Evolutionary conservation across 345 rosid species (phyloP), one percentile per base, ranked within the genome.

Genomic region (Salix suchowensis): DNA sequence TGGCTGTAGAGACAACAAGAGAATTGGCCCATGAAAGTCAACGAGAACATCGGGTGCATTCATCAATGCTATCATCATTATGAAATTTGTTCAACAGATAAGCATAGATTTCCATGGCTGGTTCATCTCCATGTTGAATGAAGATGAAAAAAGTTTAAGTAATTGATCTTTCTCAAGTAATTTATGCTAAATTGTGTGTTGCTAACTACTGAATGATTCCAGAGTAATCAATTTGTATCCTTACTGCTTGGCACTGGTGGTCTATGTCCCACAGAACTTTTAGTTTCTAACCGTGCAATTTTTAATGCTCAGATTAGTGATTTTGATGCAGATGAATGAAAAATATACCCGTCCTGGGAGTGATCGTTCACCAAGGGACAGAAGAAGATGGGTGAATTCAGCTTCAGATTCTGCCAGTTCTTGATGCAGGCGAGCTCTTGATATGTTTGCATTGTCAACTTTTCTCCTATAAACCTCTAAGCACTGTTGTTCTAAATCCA

Each of bases 321-420:
- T 60, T 64, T 77, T 73, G 50, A 65, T 23, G 72, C 44, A 54
- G 76, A 34, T 79, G 68, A 79, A 73, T 76, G 65, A 64, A 74
- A 71, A 68, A 75, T 44, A 34, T 90, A 96, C 99, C 93, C 99
- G 90, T 83, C 89, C 97, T 68, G 99, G 98, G 23, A 91, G 91
- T 77, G 97, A 96, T 77, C 91, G 81, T 90, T 96, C 99, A 60
- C 98, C 97, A 34, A 96, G 98, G 65, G 97, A 92, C 77, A 96
- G 78, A 78, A 96, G 94, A 86, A 96, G 93, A 82, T 91, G 97
- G 69, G 99, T 96, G 80, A 93, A 88, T 82, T 92, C 99, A 42
- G 98, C 97, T 87, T 96, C 97, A 70, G 99, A 91, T 86, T 93
- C 98, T 2, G 99, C 99, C 55, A 96, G 73, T 81, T 96, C 95